Conservation (phyloP, 208 protist genomes). For the Jaenimonas drosophilae region DNA sequence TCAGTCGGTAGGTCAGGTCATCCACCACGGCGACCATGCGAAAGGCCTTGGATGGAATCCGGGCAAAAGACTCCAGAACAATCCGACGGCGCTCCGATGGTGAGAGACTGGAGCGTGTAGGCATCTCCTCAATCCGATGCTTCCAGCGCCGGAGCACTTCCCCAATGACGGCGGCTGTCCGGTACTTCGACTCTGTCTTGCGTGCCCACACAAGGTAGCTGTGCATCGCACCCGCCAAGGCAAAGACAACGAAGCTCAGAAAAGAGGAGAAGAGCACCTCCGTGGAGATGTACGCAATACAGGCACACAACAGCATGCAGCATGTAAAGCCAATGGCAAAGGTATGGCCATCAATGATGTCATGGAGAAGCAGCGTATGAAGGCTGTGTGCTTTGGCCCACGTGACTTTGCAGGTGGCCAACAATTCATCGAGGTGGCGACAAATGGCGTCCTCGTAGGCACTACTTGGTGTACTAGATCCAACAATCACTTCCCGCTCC, state of each 20-base stretch:
- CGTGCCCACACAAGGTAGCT: constrained; percentile 67
- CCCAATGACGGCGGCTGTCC: constrained; percentile 40
- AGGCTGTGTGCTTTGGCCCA: constrained; percentile 27
- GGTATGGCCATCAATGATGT: constrained; percentile 46
- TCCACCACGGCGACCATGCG: constrained; percentile 70
- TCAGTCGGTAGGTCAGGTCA: constrained; percentile 44
- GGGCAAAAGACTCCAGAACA: constrained; percentile 48
- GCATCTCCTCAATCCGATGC: constrained; percentile 37
- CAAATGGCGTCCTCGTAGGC: constrained; percentile 56
- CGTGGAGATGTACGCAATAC: constrained; percentile 27
- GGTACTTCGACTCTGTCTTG: constrained; percentile 66
- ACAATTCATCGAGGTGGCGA: constrained; percentile 32
- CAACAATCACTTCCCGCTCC: constrained; percentile 1
- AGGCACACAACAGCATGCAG: constrained; percentile 57
- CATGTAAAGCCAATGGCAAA: constrained; percentile 39
- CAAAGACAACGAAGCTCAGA: constrained; percentile 56
- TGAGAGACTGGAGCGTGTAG: constrained; percentile 24
- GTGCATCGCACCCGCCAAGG: constrained; percentile 41
- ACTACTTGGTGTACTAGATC: constrained; percentile 41
- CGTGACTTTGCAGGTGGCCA: constrained; percentile 25
- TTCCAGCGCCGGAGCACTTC: constrained; percentile 53
- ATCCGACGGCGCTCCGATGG: constrained; percentile 45
- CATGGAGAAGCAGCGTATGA: constrained; percentile 23
- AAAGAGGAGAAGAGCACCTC: constrained; percentile 45
- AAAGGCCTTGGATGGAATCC: constrained; percentile 55